Base-by-base conservation (phyloP, 2,329 filamentous ascomycete species). In the Tricladium varicosporioides region DNA sequence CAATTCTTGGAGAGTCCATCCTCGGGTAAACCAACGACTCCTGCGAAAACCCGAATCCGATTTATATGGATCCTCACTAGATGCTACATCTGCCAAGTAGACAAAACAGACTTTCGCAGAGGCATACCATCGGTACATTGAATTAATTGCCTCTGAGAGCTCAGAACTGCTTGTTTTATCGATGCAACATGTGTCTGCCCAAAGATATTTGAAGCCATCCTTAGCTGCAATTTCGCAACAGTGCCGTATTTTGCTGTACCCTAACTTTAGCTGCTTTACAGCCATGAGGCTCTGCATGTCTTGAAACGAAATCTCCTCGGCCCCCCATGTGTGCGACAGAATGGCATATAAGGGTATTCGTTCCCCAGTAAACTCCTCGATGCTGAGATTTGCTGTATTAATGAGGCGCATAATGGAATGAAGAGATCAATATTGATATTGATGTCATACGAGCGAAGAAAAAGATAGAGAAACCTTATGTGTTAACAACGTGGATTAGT, bases 301-400 rank as follows among this genome's bases (percentile, higher is more conserved):
- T 16, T 59, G 48, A 43, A 67, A 66, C 0, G 64, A 54, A 2
- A 71, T 64, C 57, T 72, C 70, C 2, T 64, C 67, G 0, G 60
- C 45, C 1, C 58, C 64, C 70, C 70, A 71, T 1, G 62, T 68
- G 51, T 72, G 70, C 7, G 69, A 71, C 5, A 72, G 62, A 8
- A 71, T 71, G 1, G 65, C 68, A 51, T 71, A 71, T 2, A 7
- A 7, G 3, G 22, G 22, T 27, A 27, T 27, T 27, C 4, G 3
- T 7, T 7, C 7, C 7, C 22, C 22, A 3, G 22, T 3, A 27
- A 4, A 27, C 4, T 27, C 22, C 4, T 3, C 22, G 7, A 27
- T 3, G 7, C 4, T 7, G 22, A 27, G 22, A 27, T 3, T 27
- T 3, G 22, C 7, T 7, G 22, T 27, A 27, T 27, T 7, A 7